phyloP scores from a whole-genome alignment of 257 asterid genomes.

The Misopates orontium region DNA sequence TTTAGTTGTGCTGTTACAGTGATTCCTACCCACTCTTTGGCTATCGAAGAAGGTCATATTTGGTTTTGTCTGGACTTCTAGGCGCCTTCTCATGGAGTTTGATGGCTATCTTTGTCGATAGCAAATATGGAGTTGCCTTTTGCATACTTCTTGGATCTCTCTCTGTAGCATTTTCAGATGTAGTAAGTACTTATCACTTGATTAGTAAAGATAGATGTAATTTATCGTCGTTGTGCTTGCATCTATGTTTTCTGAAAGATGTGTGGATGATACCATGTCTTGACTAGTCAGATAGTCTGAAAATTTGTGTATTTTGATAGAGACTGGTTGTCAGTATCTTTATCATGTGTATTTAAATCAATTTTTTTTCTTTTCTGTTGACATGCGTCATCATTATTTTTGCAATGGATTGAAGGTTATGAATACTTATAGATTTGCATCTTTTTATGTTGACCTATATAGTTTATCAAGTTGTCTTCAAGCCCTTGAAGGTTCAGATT shows the following conservation, averaged over 20 bases:
- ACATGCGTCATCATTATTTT: neutral
- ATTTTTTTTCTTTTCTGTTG: neutral
- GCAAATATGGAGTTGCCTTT: slow-evolving; percentile 90
- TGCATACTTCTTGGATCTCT: slow-evolving; percentile 95
- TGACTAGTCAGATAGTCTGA: slow-evolving; percentile 4
- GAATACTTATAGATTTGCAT: neutral
- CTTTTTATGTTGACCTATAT: neutral
- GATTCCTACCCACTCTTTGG: slow-evolving; percentile 95
- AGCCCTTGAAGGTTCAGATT: neutral
- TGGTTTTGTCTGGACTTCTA: slow-evolving; percentile 89
- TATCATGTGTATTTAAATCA: no score
- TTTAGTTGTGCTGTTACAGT: slow-evolving; percentile 37
- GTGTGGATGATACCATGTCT: slow-evolving; percentile 3
- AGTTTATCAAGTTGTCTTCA: neutral
- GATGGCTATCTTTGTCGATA: slow-evolving; percentile 86
- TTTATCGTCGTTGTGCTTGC: neutral
- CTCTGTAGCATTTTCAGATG: slow-evolving; percentile 97
- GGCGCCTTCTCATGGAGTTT: slow-evolving; percentile 96
- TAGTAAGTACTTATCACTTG: slow-evolving; percentile 58
- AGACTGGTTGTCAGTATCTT: no score
- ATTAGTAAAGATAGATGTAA: slow-evolving; percentile 5
- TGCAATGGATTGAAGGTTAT: neutral
- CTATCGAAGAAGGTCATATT: slow-evolving; percentile 92
- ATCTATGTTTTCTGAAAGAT: slow-evolving; percentile 3
- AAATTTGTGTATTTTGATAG: neutral